Base-by-base conservation (phyloP, 768 basidiomycete genomes). In the Cubamyces sp. region DNA sequence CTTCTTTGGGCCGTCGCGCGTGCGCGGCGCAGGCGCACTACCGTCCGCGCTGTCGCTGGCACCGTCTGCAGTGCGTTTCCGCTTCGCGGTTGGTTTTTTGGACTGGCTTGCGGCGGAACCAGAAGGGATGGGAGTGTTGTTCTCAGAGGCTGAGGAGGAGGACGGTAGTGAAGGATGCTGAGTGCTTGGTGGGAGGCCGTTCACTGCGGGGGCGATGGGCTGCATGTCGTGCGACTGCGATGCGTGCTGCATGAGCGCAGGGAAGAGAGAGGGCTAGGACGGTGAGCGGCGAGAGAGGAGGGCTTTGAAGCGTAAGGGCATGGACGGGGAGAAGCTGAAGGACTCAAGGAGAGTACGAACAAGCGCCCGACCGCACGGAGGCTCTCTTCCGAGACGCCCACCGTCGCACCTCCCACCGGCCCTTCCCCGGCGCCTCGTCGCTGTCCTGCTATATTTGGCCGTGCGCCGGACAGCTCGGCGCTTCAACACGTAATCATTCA, bases 1-100 rank as follows among this genome's bases (percentile, higher is more conserved):
- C 84, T 95, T 96, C 84, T 91, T 94, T 34, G 90, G 90, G 1
- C 86, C 87, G 57, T 91, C 88, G 72, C 83, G 73, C 68, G 87
- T 90, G 66, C 83, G 80, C 8, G 76, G 74, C 37, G 28, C 28
- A 30, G 78, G 74, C 21, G 73, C 71, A 48, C 79, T 70, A 5
- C 82, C 78, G 66, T 83, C 81, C 47, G 76, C 73, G 64, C 80
- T 77, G 67, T 82, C 78, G 62, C 83, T 84, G 59, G 88, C 87
- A 67, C 82, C 80, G 49, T 85, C 82, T 45, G 81, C 80, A 26
- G 82, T 81, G 71, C 88, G 86, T 71, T 85, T 86, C 54, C 89
- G 84, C 72, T 89, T 89, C 50, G 76, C 18, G 62, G 68, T 48
- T 70, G 79, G 71, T 77, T 81, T 81, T 78, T 82, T 74, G 52